These are phyloP conservation scores for Acaromyces ingoldii DNA, from an alignment of 1,284 basidiomycete species.

Conservation along the genomic window DNA sequence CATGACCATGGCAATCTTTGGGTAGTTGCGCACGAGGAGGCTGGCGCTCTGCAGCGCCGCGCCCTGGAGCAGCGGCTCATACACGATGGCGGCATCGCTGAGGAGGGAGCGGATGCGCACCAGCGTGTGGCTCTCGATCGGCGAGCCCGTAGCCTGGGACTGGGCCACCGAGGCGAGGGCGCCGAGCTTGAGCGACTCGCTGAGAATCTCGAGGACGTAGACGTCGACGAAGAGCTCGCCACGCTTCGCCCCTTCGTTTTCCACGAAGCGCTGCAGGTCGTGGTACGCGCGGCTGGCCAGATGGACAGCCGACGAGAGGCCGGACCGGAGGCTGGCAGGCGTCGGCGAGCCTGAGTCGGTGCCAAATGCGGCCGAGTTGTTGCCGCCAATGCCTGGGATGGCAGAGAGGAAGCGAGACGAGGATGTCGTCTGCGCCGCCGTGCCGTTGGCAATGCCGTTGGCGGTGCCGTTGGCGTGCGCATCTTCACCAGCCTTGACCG, in stretches of 20 bases:
- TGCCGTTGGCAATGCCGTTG: slow-evolving; percentile 6
- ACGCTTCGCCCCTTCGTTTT: slow-evolving; percentile 31
- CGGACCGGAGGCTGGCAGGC: not conserved
- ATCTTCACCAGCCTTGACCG: slow-evolving; percentile 59
- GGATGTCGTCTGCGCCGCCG: slow-evolving; percentile 4
- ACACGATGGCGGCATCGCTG: slow-evolving; percentile 73
- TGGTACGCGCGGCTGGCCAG: slow-evolving; percentile 43
- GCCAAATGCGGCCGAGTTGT: slow-evolving; percentile 26
- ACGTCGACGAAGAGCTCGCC: slow-evolving; percentile 29
- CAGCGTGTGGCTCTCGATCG: slow-evolving; percentile 63
- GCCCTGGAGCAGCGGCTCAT: slow-evolving; percentile 74
- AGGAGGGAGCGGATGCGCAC: slow-evolving; percentile 69
- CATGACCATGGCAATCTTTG: slow-evolving; percentile 70
- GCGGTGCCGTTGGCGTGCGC: slow-evolving; percentile 8
- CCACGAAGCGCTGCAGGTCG: slow-evolving; percentile 43
- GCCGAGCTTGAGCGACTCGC: slow-evolving; percentile 68
- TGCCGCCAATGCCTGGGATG: slow-evolving; percentile 19
- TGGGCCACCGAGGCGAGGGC: slow-evolving; percentile 75
- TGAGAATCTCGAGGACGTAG: slow-evolving; percentile 33
- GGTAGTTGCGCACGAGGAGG: slow-evolving; percentile 77
- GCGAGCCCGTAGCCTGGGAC: slow-evolving; percentile 52
- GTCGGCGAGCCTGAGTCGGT: not conserved
- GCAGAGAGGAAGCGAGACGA: slow-evolving; percentile 19
- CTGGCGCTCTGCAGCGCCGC: slow-evolving; percentile 75
- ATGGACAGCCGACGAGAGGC: slow-evolving; percentile 32